Base-by-base conservation (phyloP, 257 asterid species). In the Plantago major region DNA sequence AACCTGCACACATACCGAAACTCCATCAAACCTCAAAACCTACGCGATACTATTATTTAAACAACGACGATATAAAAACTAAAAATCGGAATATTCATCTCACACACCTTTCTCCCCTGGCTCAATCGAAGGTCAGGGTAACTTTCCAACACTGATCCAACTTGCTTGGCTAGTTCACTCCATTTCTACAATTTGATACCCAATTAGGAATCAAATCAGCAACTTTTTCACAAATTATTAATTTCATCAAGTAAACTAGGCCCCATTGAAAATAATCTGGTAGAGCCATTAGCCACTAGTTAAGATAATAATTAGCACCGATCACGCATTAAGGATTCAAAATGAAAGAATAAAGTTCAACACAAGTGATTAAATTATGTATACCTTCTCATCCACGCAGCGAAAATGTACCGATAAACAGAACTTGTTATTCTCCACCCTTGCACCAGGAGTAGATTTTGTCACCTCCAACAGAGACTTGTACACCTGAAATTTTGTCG, bases 371-470 rank as follows among this genome's bases (percentile, higher is more conserved):
- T 14, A 8, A 51, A 28, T 51, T 51, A 0, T 33, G 19, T n/a
- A 28, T 82, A 91, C 98, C 95, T 77, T 88, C 69, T 91, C 97
- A 60, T 89, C 97, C 57, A 91, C 97, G 71, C 97, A 82, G 45
- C 98, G 98, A 33, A 86, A 91, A 70, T 91, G 98, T 2, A 91
- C 98, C 52, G 98, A 91, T 55, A 75, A 50, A 42, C 98, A 91
- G 79, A 86, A 91, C 63, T 86, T 91, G 80, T 91, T 88, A 71
- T 91, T 84, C 78, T 91, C 98, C 73, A 91, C 97, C 45, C 42
- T 68, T 44, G 86, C 92, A 16, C 98, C 98, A 2, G 87, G 81
- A 2, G 80, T 86, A 2, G 81, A 79, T 71, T 83, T 86, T 43
- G 84, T 86, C 74, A 70, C 84, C 64, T 86, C 93, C 60, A 73